Base-by-base conservation (phyloP, 768 basidiomycete species). In the Fistulinella prunicolor region DNA sequence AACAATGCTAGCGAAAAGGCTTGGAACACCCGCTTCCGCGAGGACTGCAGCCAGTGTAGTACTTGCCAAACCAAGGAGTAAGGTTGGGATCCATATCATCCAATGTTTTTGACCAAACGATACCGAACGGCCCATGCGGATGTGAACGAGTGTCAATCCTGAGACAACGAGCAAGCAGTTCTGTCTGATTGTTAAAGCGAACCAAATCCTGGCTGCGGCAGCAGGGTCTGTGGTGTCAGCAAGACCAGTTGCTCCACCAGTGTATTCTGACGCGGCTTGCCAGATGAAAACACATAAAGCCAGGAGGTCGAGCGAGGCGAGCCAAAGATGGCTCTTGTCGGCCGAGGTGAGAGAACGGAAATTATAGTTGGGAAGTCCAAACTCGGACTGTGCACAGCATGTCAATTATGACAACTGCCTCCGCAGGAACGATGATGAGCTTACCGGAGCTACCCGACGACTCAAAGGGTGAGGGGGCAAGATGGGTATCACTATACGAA, bases 401-500 rank as follows among this genome's bases (percentile, higher is more conserved):
- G 44, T 56, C 6, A 51, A 40, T 49, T 29, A 16, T 24, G 20
- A 29, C 38, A 23, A 32, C n/a, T 1, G 29, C 20, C 12, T 17
- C 35, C 28, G 29, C 20, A 22, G 14, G 4, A 19, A 38, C 19
- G 30, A 43, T 16, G 28, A 38, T 16, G 17, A 35, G 73, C 82
- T 51, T 59, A 88, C 86, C 44, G 86, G 85, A 64, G 81, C 75
- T 61, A 86, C 84, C 59, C 83, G 82, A 71, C 79, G 79, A 66
- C 84, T 86, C 63, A 87, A 71, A 22, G 84, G 82, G 56, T 81
- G 77, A 43, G 85, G 85, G 22, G 86, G 86, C 47, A 89, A 64
- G 64, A 88, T 82, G 50, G 87, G 85, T 62, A 87, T 73, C 60
- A 88, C 63, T 63, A 86, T 83, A 64, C 83, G 83, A 61, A 88